Evolutionary conservation across 2,329 filamentous ascomycete species (phyloP), one percentile per base, ranked within the genome.

Genomic region (Blastomyces parvus): DNA sequence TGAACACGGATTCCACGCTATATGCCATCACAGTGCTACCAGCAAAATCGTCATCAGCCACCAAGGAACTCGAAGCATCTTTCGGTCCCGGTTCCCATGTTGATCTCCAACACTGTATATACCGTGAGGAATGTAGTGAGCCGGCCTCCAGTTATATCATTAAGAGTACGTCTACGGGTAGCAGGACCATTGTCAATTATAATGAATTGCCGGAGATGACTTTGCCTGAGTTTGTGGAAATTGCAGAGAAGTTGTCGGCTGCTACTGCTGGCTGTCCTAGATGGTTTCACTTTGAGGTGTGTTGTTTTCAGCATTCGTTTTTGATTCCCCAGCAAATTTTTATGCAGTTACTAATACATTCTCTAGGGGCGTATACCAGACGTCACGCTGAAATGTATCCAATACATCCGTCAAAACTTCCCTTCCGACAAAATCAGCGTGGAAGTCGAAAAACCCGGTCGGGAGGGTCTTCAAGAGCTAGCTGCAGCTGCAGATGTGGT

Each of bases 261-360:
- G 14, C 50, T 9, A 5, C 50, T 7, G 14, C 30, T 56, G 17
- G 27, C 25, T 19, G 27, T 40, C 69, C 74, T 44, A 67, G 65
- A 7, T 90, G 86, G 87, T 88, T 85, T 77, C 88, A 91, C 77
- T 90, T 90, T 68, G 88, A 90, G 80, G 86, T 85, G 71, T 22
- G n/a, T 48, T 76, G 44, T 36, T 4, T 36, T 42, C 48, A 38
- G 30, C 38, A n/a, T 63, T 50, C 62, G 38, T 19, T 8, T 38
- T n/a, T 25, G 5, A 44, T 50, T 22, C 38, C 42, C 17, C 48
- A 11, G 13, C 17, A 25, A 27, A 13, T 62, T 19, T 14, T 22
- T n/a, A 42, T 42, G 14, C 6, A 58, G 22, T 7, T 36, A 22
- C 42, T 61, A 42, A 48, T 46, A 6, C n/a, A 44, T 50, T 17